Base-by-base conservation (phyloP, 106 monocot genomes). In the Iris macrosiphon region DNA sequence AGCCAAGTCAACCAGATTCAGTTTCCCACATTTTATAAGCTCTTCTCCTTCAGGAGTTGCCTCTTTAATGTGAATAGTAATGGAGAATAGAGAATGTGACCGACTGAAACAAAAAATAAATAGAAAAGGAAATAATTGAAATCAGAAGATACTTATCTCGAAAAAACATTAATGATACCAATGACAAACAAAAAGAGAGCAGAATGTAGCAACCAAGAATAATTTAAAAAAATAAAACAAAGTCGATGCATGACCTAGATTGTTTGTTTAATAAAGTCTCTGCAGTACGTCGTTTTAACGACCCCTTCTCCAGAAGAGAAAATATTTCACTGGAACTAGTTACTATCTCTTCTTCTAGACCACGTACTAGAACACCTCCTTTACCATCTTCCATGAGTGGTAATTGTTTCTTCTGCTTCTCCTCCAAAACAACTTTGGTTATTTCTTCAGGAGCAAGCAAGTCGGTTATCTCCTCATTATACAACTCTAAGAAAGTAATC, bases 51-150 rank as follows among this genome's bases (percentile, higher is more conserved):
- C 98, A n/a, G 98, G 98, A 14, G 98, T 99, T 42, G 91, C 87
- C 72, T 99, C 98, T 71, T 99, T 99, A n/a, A 99, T 99, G 66
- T 99, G 98, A 70, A 99, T 99, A 9, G 98, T 99, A 7, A 99
- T 87, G 8, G 98, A 87, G 76, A 99, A 99, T 0, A 99, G 68
- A 50, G 98, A 99, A 73, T 99, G 98, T 38, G 98, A 99, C 10
- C 98, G 98, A 55, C 98, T 98, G 72, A 46, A 83, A 61, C 20
- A 49, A 45, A 63, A n/a, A n/a, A n/a, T n/a, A n/a, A n/a, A n/a
- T n/a, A n/a, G n/a, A n/a, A n/a, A 10, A 48, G 17, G 15, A 26
- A 37, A 56, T 23, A 48, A 59, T 52, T n/a, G 25, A 26, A 59
- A 51, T 29, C 18, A 59, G 37, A 58, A 3, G 2, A n/a, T n/a